phyloP scores from a whole-genome alignment of 2,329 filamentous ascomycete genomes.

The Paracamarosporium sp. region DNA sequence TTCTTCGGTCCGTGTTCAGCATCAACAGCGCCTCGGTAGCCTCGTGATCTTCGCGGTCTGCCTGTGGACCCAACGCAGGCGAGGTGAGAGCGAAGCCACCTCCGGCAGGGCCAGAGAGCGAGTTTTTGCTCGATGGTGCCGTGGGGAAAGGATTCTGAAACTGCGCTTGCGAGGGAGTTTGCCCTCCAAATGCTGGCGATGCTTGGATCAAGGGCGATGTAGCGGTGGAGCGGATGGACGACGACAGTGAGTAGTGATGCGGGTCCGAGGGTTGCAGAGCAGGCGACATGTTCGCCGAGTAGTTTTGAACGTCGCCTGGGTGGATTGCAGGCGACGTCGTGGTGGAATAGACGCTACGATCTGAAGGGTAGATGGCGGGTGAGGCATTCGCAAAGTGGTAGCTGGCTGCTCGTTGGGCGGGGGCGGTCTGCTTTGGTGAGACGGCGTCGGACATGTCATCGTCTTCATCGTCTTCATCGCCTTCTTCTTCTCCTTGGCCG shows the following conservation, averaged over 20 bases:
- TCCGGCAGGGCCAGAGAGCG: constrained; percentile 32
- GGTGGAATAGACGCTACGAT: constrained; percentile 45
- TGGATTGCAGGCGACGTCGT: constrained; percentile 49
- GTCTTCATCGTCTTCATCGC: constrained; percentile 58
- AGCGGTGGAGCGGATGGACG: constrained; percentile 45
- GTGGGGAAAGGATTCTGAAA: constrained; percentile 40
- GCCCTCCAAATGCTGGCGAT: constrained; percentile 52
- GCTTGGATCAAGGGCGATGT: constrained; percentile 44
- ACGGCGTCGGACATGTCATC: constrained; percentile 49
- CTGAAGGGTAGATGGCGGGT: constrained; percentile 44
- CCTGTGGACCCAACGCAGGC: constrained; percentile 44
- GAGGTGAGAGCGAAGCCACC: constrained; percentile 42
- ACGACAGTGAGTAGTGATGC: constrained; percentile 54
- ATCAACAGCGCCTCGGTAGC: constrained; percentile 87
- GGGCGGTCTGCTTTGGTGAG: constrained; percentile 32
- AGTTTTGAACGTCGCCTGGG: constrained; percentile 54
- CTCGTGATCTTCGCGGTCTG: constrained; percentile 65
- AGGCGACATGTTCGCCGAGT: constrained; percentile 53
- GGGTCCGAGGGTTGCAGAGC: constrained; percentile 51
- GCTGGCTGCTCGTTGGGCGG: constrained; percentile 18
- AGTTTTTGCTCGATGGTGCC: constrained; percentile 31
- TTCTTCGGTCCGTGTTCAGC: constrained; percentile 79
- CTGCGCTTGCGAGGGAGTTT: constrained; percentile 34
- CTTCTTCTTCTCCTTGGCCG: constrained; percentile 53
- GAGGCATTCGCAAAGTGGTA: constrained; percentile 39